A percentile compares a stretch with the other conserved stretches of the same genome.
Conservation (phyloP, 2,329 filamentous ascomycete species). For the Dactylellina leptospora region DNA sequence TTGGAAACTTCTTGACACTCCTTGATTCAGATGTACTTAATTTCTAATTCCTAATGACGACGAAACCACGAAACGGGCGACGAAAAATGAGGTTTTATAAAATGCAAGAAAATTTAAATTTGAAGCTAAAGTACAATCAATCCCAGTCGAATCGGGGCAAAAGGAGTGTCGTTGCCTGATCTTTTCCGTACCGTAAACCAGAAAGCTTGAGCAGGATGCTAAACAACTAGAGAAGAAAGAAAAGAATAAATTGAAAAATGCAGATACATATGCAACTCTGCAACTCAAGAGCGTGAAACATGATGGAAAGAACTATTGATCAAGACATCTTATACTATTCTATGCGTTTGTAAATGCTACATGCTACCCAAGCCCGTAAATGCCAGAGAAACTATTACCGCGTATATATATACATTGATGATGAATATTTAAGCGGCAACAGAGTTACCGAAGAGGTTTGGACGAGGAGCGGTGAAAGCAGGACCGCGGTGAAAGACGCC, state of each 20-base stretch:
- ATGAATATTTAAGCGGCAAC: not conserved
- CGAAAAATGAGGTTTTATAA: slow-evolving; percentile 11
- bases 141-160: not conserved
- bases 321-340: not conserved
- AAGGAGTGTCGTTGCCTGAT: not conserved
- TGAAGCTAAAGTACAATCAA: not conserved
- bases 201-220: not conserved
- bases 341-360: not conserved
- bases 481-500: slow-evolving; percentile 42
- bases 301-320: not conserved
- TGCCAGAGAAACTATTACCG: not conserved
- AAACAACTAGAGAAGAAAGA: not conserved
- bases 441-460: slow-evolving; percentile 37
- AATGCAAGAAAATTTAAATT: not conserved
- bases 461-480: slow-evolving; percentile 25
- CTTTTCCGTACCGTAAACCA: not conserved
- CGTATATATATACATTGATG: not conserved
- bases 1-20: slow-evolving; percentile 32
- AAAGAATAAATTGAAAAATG: not conserved
- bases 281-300: not conserved
- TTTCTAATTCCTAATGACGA: slow-evolving; percentile 31
- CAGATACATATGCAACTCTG: not conserved
- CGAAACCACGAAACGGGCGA: not conserved
- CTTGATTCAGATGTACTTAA: slow-evolving; percentile 32
- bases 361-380: too few relatives aligned